Percentiles rank a stretch among this genome's conserved stretches.
Conservation (phyloP, 2,329 filamentous ascomycete genomes). For the Gremmenia infestans region DNA sequence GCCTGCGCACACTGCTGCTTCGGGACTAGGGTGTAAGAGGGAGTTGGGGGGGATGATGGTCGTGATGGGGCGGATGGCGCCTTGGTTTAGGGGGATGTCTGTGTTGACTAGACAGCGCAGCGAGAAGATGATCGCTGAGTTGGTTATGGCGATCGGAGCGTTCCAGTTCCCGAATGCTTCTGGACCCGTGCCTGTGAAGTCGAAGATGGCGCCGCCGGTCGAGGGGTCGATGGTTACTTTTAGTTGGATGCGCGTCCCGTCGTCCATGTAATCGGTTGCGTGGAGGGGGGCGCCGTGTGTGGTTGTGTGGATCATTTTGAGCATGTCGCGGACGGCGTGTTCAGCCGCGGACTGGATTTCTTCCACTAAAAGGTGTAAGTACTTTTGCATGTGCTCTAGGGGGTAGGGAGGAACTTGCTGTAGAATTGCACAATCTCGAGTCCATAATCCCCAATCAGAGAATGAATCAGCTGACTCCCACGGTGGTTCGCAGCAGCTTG, state of each 20-base stretch:
- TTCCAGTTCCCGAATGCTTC: conserved; percentile 75
- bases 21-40: conserved; percentile 66
- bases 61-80: conserved; percentile 68
- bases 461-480: conserved; percentile 68
- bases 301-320: conserved; percentile 43
- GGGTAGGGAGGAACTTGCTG: conserved; percentile 46
- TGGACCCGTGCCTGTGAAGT: conserved; percentile 69
- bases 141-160: conserved; percentile 73
- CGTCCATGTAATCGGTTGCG: conserved; percentile 76
- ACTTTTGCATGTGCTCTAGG: neutral
- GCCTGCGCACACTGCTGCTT: conserved; percentile 73
- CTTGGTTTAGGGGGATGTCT: conserved; percentile 82
- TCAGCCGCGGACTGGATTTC: conserved; percentile 76
- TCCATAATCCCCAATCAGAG: conserved; percentile 68
- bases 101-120: conserved; percentile 70
- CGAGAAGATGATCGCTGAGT: conserved; percentile 78
- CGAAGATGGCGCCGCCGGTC: conserved; percentile 68
- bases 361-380: conserved; percentile 42
- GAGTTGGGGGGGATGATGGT: conserved; percentile 64
- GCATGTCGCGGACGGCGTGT: conserved; percentile 62
- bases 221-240: conserved; percentile 66
- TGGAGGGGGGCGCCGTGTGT: conserved; percentile 11
- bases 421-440: conserved; percentile 61
- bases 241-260: conserved; percentile 70
- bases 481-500: conserved; percentile 77